Base-by-base conservation (phyloP, 1,284 basidiomycete species). In the Cutaneotrichosporon daszewskae region DNA sequence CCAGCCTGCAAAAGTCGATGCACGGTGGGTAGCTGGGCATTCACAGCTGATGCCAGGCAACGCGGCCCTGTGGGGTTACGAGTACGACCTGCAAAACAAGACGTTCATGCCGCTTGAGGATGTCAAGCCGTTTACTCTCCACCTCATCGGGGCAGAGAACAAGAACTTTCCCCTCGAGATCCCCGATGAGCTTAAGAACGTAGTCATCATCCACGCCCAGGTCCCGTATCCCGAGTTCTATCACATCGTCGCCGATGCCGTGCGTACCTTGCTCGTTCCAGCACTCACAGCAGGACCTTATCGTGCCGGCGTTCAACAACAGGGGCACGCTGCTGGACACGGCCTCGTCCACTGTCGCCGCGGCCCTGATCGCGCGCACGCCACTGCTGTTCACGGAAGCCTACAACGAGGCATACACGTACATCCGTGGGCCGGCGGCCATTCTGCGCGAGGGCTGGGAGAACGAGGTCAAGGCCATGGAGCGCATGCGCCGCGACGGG, bases 51-150 rank as follows among this genome's bases (percentile, higher is more conserved):
- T n/a, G n/a, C n/a, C 28, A 44, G 44, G n/a, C 13, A 35, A 41
- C n/a, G 34, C 45, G 4, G 20, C 16, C 8, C 34, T 37, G 11
- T 47, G 45, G 45, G 45, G 45, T 7, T 47, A 47, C 35, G 23
- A 24, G 32, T 8, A 12, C 14, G 39, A 13, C 28, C n/a, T n/a
- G n/a, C n/a, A n/a, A n/a, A n/a, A n/a, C n/a, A n/a, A n/a, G n/a
- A n/a, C n/a, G n/a, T n/a, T n/a, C n/a, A n/a, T n/a, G n/a, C n/a
- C 23, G 4, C 6, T 20, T n/a, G 11, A 26, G 2, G 32, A 14
- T 3, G n/a, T n/a, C n/a, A 17, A 40, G 12, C 29, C 39, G 2
- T 47, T 47, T 10, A 20, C 25, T 16, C 34, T 47, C 13, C 45
- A 47, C 39, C 45, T 47, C 13, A 18, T 47, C 5, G 45, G 45